Evolutionary conservation across 148 eudicot species (phyloP).

Genomic region (Nepenthes mirabilis): DNA sequence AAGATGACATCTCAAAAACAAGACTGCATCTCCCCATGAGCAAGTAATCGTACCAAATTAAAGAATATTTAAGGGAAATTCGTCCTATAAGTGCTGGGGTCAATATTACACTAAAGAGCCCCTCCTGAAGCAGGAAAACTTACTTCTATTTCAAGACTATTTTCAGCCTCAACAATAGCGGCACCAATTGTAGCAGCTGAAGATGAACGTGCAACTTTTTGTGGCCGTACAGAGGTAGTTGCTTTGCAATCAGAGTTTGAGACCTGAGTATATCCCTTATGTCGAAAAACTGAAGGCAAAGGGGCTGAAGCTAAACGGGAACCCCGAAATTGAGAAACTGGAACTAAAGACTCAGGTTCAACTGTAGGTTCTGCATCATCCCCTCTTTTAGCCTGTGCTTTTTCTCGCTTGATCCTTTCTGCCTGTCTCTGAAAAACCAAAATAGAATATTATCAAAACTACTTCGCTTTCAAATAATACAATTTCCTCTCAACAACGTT

Average conservation of each 20-base stretch:
- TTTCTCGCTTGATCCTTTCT: constrained; percentile 72
- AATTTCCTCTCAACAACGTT: too few species aligned
- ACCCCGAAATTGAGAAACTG: constrained; percentile 79
- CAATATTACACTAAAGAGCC: not conserved
- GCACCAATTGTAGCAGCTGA: constrained; percentile 70
- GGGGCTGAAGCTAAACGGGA: constrained; percentile 96
- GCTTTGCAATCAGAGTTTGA: constrained; percentile 11
- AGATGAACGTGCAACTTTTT: constrained; percentile 46
- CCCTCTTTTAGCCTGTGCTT: constrained; percentile 65
- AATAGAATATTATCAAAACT: not conserved
- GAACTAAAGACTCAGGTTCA: constrained; percentile 66
- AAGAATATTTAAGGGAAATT: not conserved
- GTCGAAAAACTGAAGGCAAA: constrained; percentile 67
- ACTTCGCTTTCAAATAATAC: too few species aligned
- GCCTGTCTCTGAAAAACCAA: constrained; percentile 55
- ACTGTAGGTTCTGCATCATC: constrained; percentile 67
- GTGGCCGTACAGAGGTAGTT: constrained; percentile 19
- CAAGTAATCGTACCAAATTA: not conserved
- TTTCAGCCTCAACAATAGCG: constrained; percentile 87
- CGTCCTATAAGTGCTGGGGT: not conserved
- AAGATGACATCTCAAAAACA: not conserved
- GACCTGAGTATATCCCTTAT: constrained; percentile 14
- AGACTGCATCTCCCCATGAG: not conserved
- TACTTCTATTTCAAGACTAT: constrained; percentile 63
- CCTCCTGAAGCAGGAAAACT: constrained; percentile 18